A percentile compares a stretch with the other conserved stretches of the same genome.
phyloP scores from a whole-genome alignment of 164 flowering plant genomes.

The Warburgia ugandensis region DNA sequence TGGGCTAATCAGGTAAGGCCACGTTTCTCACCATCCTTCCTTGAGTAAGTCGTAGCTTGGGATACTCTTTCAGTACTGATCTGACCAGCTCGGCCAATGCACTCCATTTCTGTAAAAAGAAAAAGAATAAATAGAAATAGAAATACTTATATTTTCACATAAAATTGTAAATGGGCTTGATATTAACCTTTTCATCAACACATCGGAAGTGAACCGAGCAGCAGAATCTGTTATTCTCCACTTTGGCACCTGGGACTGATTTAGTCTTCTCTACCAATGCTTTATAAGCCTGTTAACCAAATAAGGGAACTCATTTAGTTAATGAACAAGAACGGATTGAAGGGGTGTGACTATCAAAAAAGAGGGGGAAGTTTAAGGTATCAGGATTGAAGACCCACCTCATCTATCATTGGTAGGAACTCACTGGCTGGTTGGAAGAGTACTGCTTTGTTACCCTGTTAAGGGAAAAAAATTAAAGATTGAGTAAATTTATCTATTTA shows the following conservation, averaged over 20 bases:
- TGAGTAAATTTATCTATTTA: background rate
- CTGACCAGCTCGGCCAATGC: constrained; percentile 61
- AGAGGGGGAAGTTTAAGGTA: background rate
- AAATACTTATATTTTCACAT: too few relatives aligned
- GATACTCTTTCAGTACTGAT: constrained; percentile 55
- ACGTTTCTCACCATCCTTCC: constrained; percentile 60
- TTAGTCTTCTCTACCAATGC: constrained; percentile 58
- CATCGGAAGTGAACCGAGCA: constrained; percentile 84
- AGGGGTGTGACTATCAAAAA: background rate
- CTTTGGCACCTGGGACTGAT: constrained; percentile 65
- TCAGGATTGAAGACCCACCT: constrained; percentile 3
- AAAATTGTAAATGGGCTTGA: background rate
- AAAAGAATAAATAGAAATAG: background rate
- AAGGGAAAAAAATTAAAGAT: background rate
- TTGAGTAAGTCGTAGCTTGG: constrained; percentile 55
- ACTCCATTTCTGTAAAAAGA: constrained; percentile 55
- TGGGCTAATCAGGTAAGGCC: background rate
- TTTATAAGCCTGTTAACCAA: constrained; percentile 48
- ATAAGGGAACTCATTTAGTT: background rate
- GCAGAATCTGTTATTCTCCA: constrained; percentile 92
- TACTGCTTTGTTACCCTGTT: constrained; percentile 9
- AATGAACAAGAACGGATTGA: background rate
- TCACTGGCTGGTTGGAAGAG: constrained; percentile 18
- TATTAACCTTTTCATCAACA: constrained; percentile 81
- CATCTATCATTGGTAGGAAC: constrained; percentile 19